phyloP scores from a whole-genome alignment of 352 stramenopile species.

The Pythium utonaiense region DNA sequence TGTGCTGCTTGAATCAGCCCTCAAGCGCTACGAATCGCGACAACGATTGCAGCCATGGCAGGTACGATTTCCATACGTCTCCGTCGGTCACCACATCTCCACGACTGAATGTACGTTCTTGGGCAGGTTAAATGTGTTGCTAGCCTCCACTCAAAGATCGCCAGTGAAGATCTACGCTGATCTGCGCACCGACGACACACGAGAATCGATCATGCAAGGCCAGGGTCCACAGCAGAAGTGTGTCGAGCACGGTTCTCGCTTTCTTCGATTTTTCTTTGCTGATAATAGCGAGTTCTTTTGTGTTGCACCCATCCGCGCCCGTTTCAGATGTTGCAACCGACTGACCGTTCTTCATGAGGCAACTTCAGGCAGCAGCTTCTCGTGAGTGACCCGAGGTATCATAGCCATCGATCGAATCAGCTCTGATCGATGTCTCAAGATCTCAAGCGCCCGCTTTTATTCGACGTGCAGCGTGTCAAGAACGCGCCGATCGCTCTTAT shows the following conservation, averaged over 20 bases:
- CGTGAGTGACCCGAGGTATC: too few relatives aligned
- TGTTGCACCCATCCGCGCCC: not conserved
- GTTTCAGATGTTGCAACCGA: not conserved
- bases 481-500: slow-evolving; percentile 44
- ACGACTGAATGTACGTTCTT: not conserved
- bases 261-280: not conserved
- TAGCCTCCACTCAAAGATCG: slow-evolving; percentile 51
- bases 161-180: slow-evolving; percentile 50
- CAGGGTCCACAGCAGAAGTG: too few relatives aligned
- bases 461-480: slow-evolving; percentile 44
- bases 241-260: not conserved
- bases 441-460: slow-evolving; percentile 49
- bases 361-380: not conserved
- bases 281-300: not conserved
- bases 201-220: too few relatives aligned
- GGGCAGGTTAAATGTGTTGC: slow-evolving; percentile 46
- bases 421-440: slow-evolving; percentile 41
- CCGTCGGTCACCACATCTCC: not conserved
- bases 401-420: not conserved
- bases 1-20: slow-evolving; percentile 15
- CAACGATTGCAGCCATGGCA: slow-evolving; percentile 61
- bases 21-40: slow-evolving; percentile 42
- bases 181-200: too few relatives aligned
- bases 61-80: slow-evolving; percentile 24
- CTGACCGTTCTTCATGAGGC: not conserved